phyloP scores from a whole-genome alignment of 441 rosid genomes.

The Pelargonium cotyledonis region DNA sequence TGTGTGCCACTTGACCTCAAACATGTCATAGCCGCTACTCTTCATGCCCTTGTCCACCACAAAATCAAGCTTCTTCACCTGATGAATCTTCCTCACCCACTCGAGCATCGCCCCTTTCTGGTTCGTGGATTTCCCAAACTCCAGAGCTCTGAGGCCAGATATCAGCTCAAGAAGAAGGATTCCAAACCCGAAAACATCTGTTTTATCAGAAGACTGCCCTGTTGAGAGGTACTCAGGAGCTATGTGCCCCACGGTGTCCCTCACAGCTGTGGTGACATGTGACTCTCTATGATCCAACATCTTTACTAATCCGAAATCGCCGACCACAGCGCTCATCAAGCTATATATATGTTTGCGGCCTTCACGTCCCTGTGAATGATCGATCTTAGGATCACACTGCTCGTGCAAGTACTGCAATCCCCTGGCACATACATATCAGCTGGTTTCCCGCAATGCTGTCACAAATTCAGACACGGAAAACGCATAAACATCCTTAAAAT shows the following conservation, averaged over 20 bases:
- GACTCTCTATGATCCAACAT: slow-evolving; percentile 87
- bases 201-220: slow-evolving; percentile 77
- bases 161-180: slow-evolving; percentile 82
- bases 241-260: slow-evolving; percentile 77
- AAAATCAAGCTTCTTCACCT: slow-evolving; percentile 66
- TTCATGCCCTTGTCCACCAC: slow-evolving; percentile 75
- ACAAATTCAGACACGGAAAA: slow-evolving; percentile 12
- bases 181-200: slow-evolving; percentile 78
- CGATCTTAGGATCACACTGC: slow-evolving; percentile 81
- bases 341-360: slow-evolving; percentile 76
- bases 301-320: slow-evolving; percentile 78
- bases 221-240: slow-evolving; percentile 86
- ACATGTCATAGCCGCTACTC: slow-evolving; percentile 45
- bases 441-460: slow-evolving; percentile 90
- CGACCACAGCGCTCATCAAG: slow-evolving; percentile 85
- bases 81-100: slow-evolving; percentile 45
- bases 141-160: slow-evolving; percentile 81
- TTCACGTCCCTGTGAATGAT: slow-evolving; percentile 84
- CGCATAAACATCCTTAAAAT: background rate
- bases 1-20: slow-evolving; percentile 87
- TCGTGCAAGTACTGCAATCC: slow-evolving; percentile 79
- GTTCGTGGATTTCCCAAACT: slow-evolving; percentile 34
- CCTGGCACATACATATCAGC: slow-evolving; percentile 69
- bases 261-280: slow-evolving; percentile 78
- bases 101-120: slow-evolving; percentile 45